These are phyloP conservation scores for Alloteropsis semialata DNA, from an alignment of 176 grass and related monocot species.

Conservation along the genomic window DNA sequence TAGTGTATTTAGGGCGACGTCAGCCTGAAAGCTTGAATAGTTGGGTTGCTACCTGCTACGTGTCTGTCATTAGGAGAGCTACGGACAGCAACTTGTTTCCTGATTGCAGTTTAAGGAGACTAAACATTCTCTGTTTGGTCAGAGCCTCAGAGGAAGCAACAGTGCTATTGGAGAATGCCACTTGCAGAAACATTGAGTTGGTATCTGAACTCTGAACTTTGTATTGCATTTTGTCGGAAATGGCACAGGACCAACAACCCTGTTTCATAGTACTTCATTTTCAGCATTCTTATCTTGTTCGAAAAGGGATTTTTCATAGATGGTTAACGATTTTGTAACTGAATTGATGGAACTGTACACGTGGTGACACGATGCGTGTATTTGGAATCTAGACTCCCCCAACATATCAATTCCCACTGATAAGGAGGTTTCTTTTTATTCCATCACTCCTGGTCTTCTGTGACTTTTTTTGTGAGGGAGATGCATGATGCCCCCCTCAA, in stretches of 20 bases:
- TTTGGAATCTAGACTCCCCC: conserved; percentile 18
- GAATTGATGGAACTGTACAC: conserved; percentile 15
- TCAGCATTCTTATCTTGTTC: not conserved
- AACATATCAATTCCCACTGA: conserved; percentile 12
- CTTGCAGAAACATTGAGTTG: not conserved
- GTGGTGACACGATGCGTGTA: conserved; percentile 1
- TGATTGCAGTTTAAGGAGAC: not conserved
- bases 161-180: not conserved
- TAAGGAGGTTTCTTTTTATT: conserved; percentile 21
- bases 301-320: not conserved
- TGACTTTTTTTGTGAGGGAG: not conserved
- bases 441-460: conserved; percentile 3
- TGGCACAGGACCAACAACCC: not conserved
- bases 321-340: not conserved
- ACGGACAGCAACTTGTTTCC: not conserved
- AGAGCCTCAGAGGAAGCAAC: not conserved
- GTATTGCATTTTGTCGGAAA: not conserved
- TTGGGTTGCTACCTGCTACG: conserved; percentile 11
- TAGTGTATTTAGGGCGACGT: conserved; percentile 22
- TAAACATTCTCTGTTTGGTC: not conserved
- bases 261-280: not conserved
- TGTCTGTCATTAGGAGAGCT: conserved; percentile 12
- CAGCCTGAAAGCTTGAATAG: conserved; percentile 36
- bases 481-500: not conserved
- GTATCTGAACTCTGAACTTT: not conserved